These are phyloP conservation scores for Diaporthe ampelina DNA, from an alignment of 2,329 filamentous ascomycete species.

Conservation along the genomic window DNA sequence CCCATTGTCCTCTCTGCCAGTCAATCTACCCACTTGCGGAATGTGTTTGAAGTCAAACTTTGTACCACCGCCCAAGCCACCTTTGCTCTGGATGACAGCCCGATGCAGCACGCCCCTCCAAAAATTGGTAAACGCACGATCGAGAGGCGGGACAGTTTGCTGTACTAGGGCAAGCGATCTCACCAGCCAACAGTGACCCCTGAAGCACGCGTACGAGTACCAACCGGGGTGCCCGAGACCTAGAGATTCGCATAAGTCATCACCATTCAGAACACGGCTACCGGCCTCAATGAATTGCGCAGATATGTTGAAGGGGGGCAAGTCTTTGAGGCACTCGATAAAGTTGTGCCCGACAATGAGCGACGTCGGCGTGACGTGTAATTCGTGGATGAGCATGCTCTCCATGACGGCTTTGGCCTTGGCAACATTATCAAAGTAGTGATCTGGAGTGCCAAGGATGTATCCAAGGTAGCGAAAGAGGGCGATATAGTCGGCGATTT, in stretches of 20 bases:
- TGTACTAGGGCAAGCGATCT: neutral
- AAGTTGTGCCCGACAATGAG: slow-evolving; percentile 17
- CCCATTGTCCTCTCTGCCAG: neutral
- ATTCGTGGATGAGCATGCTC: slow-evolving; percentile 15
- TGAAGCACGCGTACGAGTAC: slow-evolving; percentile 15
- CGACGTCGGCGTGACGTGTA: slow-evolving; percentile 10
- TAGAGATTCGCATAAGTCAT: slow-evolving; percentile 10
- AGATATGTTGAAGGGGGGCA: neutral
- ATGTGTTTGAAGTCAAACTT: slow-evolving; percentile 11
- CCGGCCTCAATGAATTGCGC: slow-evolving; percentile 6
- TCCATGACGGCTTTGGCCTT: slow-evolving; percentile 10
- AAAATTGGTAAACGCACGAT: neutral
- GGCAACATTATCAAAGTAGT: neutral
- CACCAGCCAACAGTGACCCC: slow-evolving; percentile 16
- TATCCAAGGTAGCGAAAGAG: slow-evolving; percentile 13
- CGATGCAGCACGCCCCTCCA: neutral
- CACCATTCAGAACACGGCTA: slow-evolving; percentile 8
- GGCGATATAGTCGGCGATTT: slow-evolving; percentile 13
- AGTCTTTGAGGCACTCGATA: slow-evolving; percentile 8
- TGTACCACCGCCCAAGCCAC: slow-evolving; percentile 7
- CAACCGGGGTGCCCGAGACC: neutral
- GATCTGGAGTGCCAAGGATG: neutral
- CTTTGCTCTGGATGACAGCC: neutral
- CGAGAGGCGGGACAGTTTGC: neutral
- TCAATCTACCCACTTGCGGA: neutral